Percentiles rank a stretch among this genome's conserved stretches.
Conservation (phyloP, 2,329 filamentous ascomycete species). For the Ophiostoma quercus region DNA sequence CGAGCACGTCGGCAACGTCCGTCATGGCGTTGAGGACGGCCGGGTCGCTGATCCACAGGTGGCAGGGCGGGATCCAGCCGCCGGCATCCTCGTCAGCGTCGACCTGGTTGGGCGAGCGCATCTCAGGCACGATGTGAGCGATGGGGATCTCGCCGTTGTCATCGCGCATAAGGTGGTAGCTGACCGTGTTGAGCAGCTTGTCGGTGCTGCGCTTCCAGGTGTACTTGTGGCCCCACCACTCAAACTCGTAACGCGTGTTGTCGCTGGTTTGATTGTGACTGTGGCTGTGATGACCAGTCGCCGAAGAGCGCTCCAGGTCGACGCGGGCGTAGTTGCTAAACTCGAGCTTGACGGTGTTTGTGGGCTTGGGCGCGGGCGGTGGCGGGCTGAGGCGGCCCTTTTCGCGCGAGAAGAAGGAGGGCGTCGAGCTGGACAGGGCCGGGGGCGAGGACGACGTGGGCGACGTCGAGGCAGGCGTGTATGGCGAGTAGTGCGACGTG, state of each 20-base stretch:
- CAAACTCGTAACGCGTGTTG: slow-evolving; percentile 75
- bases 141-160: slow-evolving; percentile 55
- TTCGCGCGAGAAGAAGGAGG: slow-evolving; percentile 30
- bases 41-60: slow-evolving; percentile 81
- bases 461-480: slow-evolving; percentile 31
- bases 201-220: slow-evolving; percentile 57
- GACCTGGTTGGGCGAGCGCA: slow-evolving; percentile 64
- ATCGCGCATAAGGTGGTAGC: slow-evolving; percentile 73
- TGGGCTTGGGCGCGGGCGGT: slow-evolving; percentile 44
- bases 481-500: background rate
- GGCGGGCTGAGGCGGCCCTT: slow-evolving; percentile 23
- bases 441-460: slow-evolving; percentile 24
- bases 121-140: slow-evolving; percentile 80
- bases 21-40: slow-evolving; percentile 62
- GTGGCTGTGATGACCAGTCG: slow-evolving; percentile 39
- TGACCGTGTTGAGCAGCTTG: slow-evolving; percentile 62
- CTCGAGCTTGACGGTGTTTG: slow-evolving; percentile 80
- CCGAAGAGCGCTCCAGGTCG: slow-evolving; percentile 62
- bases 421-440: slow-evolving; percentile 27
- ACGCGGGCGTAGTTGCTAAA: slow-evolving; percentile 97
- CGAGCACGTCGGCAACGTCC: slow-evolving; percentile 82
- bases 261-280: background rate
- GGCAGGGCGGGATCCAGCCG: slow-evolving; percentile 85
- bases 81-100: slow-evolving; percentile 69
- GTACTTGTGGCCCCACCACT: slow-evolving; percentile 55